phyloP scores from a whole-genome alignment of 192 early-diverging fungal genomes.

The Haplosporangium gracile region DNA sequence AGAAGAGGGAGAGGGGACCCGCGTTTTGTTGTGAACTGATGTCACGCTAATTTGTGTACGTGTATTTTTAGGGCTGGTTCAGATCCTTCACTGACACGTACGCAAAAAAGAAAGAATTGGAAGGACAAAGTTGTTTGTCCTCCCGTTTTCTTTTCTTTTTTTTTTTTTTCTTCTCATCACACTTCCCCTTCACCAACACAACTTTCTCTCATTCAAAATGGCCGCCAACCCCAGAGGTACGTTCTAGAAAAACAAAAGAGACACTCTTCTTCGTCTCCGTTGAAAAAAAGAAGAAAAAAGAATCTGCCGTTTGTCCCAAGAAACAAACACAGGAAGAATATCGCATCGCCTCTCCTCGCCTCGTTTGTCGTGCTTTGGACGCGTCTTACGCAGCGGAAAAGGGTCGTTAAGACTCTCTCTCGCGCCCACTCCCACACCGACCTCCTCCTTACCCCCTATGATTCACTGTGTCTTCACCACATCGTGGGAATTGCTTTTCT shows the following conservation, averaged over 20 bases:
- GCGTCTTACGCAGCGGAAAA: background rate
- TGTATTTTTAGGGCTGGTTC: background rate
- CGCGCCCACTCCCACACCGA: background rate
- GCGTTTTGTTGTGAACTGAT: background rate
- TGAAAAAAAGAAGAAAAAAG: background rate
- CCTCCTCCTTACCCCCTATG: background rate
- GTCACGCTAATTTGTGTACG: background rate
- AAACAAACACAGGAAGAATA: background rate
- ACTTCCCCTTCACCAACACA: conserved; percentile 9
- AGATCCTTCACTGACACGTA: background rate
- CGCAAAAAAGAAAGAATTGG: conserved; percentile 4
- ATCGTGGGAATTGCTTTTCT: conserved; percentile 17
- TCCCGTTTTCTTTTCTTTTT: conserved; percentile 12
- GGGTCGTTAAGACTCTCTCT: background rate
- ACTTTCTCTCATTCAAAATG: conserved; percentile 30
- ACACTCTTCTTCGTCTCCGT: background rate
- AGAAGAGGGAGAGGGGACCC: background rate
- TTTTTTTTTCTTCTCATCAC: conserved; percentile 17
- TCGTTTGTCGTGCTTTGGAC: background rate
- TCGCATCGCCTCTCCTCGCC: background rate
- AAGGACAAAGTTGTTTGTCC: background rate
- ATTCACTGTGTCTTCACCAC: background rate
- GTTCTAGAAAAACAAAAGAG: background rate
- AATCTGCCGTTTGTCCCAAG: background rate
- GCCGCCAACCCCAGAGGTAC: conserved; percentile 52